These are phyloP conservation scores for Heteromeles arbutifolia DNA, from an alignment of 306 rosid species.

Conservation along the genomic window DNA sequence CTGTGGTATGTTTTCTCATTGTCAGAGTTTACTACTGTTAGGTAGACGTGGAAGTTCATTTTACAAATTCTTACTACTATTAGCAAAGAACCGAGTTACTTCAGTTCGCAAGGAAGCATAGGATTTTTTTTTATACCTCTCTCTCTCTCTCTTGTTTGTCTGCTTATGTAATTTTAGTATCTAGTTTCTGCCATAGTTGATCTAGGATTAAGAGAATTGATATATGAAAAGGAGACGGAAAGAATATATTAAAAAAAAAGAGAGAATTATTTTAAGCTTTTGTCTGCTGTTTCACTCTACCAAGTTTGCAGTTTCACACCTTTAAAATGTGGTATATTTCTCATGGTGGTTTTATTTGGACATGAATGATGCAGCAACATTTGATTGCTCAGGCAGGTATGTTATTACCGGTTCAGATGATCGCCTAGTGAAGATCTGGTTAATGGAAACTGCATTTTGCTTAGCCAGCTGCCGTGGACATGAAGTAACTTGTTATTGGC, in stretches of 20 bases:
- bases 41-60: background rate
- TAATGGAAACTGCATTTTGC: conserved; percentile 96
- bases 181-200: background rate
- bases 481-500: conserved; percentile 56
- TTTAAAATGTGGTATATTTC: conserved; percentile 6
- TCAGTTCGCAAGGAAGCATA: background rate
- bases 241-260: background rate
- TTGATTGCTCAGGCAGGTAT: conserved; percentile 91
- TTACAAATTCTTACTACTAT: conserved; percentile 1
- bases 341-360: conserved; percentile 26
- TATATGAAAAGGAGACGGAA: background rate
- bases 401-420: conserved; percentile 98
- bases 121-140: background rate
- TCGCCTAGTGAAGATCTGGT: conserved; percentile 95
- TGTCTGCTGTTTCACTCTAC: background rate
- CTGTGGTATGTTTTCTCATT: conserved; percentile 66
- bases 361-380: conserved; percentile 61
- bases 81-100: background rate
- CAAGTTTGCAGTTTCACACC: background rate
- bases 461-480: conserved; percentile 99
- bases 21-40: background rate
- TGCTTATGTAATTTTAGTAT: background rate
- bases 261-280: background rate
- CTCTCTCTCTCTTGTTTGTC: background rate
- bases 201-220: background rate